Conservation (phyloP, 75 land plant genomes). For the Adiantum capillusveneris region DNA sequence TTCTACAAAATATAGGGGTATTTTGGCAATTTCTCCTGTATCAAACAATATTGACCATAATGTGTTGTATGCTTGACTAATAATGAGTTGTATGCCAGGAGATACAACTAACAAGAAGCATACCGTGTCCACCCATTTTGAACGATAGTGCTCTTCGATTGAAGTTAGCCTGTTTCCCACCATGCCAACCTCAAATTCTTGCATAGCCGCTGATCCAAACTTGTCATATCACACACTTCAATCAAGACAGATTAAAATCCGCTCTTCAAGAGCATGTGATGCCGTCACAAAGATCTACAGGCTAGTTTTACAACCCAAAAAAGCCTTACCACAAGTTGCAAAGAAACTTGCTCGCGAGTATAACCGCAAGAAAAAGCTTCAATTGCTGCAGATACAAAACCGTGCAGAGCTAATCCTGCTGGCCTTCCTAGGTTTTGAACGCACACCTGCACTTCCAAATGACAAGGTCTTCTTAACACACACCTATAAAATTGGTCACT, state of each 20-base stretch:
- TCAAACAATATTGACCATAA: too few species aligned
- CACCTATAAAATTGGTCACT: too few species aligned
- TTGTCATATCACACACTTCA: neutral
- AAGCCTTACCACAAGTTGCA: conserved; percentile 14
- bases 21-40: too few species aligned
- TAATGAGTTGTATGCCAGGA: neutral
- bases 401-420: conserved; percentile 22
- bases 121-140: conserved; percentile 25
- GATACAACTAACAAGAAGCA: neutral
- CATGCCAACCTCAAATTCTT: conserved; percentile 20
- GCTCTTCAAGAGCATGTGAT: neutral
- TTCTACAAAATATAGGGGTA: too few species aligned
- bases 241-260: neutral
- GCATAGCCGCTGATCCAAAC: conserved; percentile 19
- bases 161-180: conserved; percentile 16
- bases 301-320: neutral
- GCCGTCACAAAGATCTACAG: too few species aligned
- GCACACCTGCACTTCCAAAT: conserved; percentile 13
- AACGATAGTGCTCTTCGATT: conserved; percentile 18
- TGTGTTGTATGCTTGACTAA: too few species aligned
- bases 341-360: conserved; percentile 15
- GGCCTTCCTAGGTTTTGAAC: conserved; percentile 23
- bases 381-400: conserved; percentile 17
- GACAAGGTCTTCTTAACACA: too few species aligned
- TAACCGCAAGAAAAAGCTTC: conserved; percentile 17